Percentiles rank a stretch among this genome's conserved stretches.
These are phyloP conservation scores for Pulicaria dysenterica DNA, from an alignment of 129 eudicot species.

Conservation along the genomic window DNA sequence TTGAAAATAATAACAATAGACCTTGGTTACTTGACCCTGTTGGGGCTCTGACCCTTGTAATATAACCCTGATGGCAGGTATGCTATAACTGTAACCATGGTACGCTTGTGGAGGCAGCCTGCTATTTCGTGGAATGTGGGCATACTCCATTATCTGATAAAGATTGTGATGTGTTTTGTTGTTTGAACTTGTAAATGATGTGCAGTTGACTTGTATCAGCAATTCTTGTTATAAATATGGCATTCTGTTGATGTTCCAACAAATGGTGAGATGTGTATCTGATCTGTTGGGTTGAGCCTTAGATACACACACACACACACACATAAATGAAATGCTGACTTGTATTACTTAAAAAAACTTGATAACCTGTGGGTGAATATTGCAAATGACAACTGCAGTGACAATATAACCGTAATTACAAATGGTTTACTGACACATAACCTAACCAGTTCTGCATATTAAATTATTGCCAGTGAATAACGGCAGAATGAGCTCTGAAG, in stretches of 20 bases:
- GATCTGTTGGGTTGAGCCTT: neutral
- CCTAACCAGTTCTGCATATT: too few species aligned
- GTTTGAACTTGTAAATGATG: conserved; percentile 29
- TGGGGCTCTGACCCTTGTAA: neutral
- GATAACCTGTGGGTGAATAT: too few species aligned
- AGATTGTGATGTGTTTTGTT: neutral
- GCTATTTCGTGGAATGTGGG: conserved; percentile 17
- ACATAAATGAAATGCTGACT: too few species aligned
- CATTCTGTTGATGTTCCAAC: neutral
- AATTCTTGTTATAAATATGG: conserved; percentile 15
- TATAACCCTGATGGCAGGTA: conserved; percentile 27
- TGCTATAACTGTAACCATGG: conserved; percentile 10
- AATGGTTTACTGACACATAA: too few species aligned
- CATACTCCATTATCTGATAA: conserved; percentile 4
- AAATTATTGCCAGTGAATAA: too few species aligned
- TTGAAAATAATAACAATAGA: neutral
- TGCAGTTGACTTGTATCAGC: conserved; percentile 19
- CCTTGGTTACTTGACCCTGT: neutral
- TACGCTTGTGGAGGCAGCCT: conserved; percentile 18
- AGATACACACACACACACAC: too few species aligned
- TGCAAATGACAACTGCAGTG: too few species aligned
- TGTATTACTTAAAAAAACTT: too few species aligned
- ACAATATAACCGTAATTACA: too few species aligned
- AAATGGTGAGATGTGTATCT: neutral
- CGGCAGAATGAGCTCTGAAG: too few species aligned